These are phyloP conservation scores for Xanthoceras sorbifolium DNA, from an alignment of 345 rosid species.

Conservation along the genomic window DNA sequence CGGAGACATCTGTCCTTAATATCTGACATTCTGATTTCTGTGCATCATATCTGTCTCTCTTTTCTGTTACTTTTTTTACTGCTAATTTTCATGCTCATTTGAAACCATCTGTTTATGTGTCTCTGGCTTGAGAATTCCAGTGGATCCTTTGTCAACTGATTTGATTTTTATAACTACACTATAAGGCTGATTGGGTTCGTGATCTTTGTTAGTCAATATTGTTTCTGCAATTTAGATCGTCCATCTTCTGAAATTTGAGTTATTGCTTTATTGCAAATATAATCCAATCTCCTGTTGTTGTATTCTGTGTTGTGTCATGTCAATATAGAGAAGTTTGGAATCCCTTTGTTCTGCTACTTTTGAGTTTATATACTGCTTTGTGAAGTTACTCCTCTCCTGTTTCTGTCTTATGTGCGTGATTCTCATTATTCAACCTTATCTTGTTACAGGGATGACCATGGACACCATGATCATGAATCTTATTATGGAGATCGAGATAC, in stretches of 20 bases:
- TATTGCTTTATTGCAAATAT: not conserved
- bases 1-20: not conserved
- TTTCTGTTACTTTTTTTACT: not conserved
- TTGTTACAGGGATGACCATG: slow-evolving; percentile 74
- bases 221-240: not conserved
- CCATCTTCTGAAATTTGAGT: not conserved
- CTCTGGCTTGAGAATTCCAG: not conserved
- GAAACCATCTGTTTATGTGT: not conserved
- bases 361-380: not conserved
- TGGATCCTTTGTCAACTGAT: not conserved
- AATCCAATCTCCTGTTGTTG: not conserved
- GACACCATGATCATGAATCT: slow-evolving; percentile 95
- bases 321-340: not conserved
- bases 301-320: not conserved
- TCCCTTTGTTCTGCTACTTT: not conserved
- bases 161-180: not conserved
- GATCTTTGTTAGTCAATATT: not conserved
- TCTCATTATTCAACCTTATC: slow-evolving; percentile 12
- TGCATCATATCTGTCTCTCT: not conserved
- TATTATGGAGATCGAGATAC: slow-evolving; percentile 99
- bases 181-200: not conserved
- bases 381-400: not conserved
- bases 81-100: not conserved
- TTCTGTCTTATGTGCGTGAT: not conserved
- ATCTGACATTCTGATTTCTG: not conserved